Evolutionary conservation across 192 early-diverging fungal genomes (phyloP).

Genomic region (Piromyces sp.): DNA sequence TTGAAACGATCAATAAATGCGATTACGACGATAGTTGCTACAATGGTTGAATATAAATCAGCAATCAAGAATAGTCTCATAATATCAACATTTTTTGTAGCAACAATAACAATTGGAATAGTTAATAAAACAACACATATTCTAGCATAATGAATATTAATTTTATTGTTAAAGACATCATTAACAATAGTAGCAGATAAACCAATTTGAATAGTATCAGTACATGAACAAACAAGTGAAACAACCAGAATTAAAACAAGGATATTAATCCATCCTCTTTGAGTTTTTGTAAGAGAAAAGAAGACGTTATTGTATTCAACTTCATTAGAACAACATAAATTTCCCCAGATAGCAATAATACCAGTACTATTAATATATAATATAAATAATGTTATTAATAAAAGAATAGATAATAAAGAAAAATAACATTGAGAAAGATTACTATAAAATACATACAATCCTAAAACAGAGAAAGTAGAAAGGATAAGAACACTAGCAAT

Average conservation of each 20-base stretch:
- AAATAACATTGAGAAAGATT: too few species aligned
- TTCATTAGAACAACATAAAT: conserved; percentile 22
- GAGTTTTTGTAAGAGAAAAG: conserved; percentile 43
- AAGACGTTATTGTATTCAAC: conserved; percentile 37
- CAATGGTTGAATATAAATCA: background rate
- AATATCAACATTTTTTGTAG: background rate
- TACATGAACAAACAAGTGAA: conserved; percentile 42
- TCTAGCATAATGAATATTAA: conserved; percentile 22
- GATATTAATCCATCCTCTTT: conserved; percentile 38
- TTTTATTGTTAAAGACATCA: conserved; percentile 24
- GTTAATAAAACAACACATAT: conserved; percentile 22
- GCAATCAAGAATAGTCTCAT: background rate
- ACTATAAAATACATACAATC: background rate
- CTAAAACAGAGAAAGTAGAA: background rate
- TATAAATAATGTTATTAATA: background rate
- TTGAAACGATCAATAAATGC: background rate
- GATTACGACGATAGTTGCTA: background rate
- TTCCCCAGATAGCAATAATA: conserved; percentile 45
- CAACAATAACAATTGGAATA: conserved; percentile 7
- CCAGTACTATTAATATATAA: conserved; percentile 27
- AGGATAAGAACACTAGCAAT: conserved; percentile 11
- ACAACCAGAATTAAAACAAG: conserved; percentile 38
- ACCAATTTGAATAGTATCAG: conserved; percentile 53
- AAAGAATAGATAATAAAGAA: background rate
- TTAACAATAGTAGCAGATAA: conserved; percentile 39